Conservation (phyloP, 2,329 filamentous ascomycete genomes). For the Mariannaea elegans region DNA sequence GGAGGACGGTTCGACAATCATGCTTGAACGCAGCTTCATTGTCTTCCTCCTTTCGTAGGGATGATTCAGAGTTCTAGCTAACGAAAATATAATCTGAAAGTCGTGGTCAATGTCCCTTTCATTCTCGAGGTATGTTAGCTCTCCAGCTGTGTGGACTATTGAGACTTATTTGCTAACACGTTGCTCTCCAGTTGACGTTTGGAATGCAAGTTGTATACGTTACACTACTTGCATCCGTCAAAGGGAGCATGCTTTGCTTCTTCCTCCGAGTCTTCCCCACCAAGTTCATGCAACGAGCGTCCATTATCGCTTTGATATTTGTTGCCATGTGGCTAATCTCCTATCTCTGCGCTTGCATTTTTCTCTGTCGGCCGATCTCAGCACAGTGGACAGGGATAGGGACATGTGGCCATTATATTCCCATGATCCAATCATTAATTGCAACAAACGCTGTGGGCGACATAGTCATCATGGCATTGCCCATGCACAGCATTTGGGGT, state of each 20-base stretch:
- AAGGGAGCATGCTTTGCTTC: slow-evolving; percentile 41
- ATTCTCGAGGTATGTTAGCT: slow-evolving; percentile 35
- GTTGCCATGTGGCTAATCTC: slow-evolving; percentile 53
- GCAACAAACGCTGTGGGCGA: slow-evolving; percentile 50
- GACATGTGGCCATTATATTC: slow-evolving; percentile 46
- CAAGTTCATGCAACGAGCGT: slow-evolving; percentile 36
- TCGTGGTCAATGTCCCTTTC: slow-evolving; percentile 35
- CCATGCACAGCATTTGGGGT: slow-evolving; percentile 49
- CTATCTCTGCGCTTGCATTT: slow-evolving; percentile 51
- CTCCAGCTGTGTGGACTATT: too few relatives aligned
- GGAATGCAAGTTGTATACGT: slow-evolving; percentile 40
- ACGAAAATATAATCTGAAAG: slow-evolving; percentile 13
- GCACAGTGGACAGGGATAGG: slow-evolving; percentile 52
- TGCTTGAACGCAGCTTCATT: too few relatives aligned
- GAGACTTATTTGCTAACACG: not conserved
- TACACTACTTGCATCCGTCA: slow-evolving; percentile 36
- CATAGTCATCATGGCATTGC: slow-evolving; percentile 48
- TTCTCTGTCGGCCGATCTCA: slow-evolving; percentile 56
- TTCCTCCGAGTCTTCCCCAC: slow-evolving; percentile 42
- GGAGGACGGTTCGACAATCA: not conserved
- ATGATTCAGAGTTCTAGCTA: not conserved
- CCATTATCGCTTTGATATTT: slow-evolving; percentile 46
- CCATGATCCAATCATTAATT: slow-evolving; percentile 49
- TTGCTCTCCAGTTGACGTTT: slow-evolving; percentile 33
- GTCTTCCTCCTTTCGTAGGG: too few relatives aligned